Conservation (phyloP, 2,329 filamentous ascomycete genomes). For the Fusarium anthophilum region DNA sequence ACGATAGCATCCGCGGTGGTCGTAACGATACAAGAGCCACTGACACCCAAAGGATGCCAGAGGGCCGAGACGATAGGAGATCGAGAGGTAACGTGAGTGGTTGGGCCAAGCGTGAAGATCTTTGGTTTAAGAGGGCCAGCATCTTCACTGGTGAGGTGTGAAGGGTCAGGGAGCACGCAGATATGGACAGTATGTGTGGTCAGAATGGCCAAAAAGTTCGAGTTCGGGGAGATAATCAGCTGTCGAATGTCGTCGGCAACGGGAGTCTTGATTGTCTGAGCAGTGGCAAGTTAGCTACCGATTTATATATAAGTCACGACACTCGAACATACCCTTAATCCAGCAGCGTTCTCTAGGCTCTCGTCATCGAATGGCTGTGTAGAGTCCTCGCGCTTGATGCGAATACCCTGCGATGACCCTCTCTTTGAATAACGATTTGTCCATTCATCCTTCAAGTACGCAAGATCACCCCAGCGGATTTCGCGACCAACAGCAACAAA, state of each 20-base stretch:
- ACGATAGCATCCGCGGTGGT: conserved; percentile 89
- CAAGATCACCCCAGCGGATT: conserved; percentile 89
- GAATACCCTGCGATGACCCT: conserved; percentile 46
- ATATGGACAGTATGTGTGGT: conserved; percentile 91
- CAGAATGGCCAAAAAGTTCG: conserved; percentile 83
- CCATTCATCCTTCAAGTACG: conserved; percentile 75
- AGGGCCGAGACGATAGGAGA: conserved; percentile 81
- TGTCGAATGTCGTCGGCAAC: conserved; percentile 86
- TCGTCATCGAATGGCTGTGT: conserved; percentile 49
- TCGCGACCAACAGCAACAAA: conserved; percentile 91
- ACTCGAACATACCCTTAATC: conserved; percentile 47
- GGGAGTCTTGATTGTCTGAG: conserved; percentile 77
- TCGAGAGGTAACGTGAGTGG: conserved; percentile 88
- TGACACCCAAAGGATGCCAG: conserved; percentile 92
- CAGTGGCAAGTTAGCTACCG: conserved; percentile 5
- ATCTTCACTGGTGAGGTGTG: conserved; percentile 77
- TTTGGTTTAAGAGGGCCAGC: conserved; percentile 77
- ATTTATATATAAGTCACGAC: background rate
- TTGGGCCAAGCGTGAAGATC: conserved; percentile 91
- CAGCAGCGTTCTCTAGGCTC: conserved; percentile 41
- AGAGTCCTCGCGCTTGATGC: conserved; percentile 61
- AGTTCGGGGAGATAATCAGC: conserved; percentile 83
- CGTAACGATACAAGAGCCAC: conserved; percentile 84
- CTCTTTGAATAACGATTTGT: conserved; percentile 43
- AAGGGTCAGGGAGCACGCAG: conserved; percentile 82